Base-by-base conservation (phyloP, 257 asterid species). In the Rubia yunnanensis region DNA sequence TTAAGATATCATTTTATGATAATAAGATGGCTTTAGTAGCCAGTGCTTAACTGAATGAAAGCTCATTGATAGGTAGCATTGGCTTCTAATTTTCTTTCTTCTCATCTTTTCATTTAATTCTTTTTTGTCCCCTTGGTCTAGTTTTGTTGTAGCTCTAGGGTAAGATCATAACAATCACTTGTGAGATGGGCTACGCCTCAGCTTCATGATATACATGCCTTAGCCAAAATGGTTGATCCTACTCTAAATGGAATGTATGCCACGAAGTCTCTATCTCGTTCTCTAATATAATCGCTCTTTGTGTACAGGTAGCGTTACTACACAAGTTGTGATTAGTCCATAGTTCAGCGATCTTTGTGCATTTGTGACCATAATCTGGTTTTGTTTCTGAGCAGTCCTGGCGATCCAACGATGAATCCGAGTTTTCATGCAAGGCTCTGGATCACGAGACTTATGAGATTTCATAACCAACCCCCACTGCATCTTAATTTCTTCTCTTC, bases 161-260 rank as follows among this genome's bases (percentile, higher is more conserved):
- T 48, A 73, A 84, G 99, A 81, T 81, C 90, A 24, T 97, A 94
- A 69, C 99, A 90, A 70, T 94, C 99, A 7, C 95, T 94, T 32
- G 99, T 94, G 60, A 82, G 97, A 77, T 94, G 99, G 99, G 95
- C 97, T 52, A 86, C 95, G 66, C 96, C 99, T 65, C 99, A 94
- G 68, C 96, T 90, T 74, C 98, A 94, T 64, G 99, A 94, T 71
- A 94, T 94, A 30, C 98, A 94, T 70, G 96, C 98, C 79, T 81
- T 94, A 36, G 87, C 99, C 1, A 89, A 84, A 85, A 94, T 94
- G 99, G 99, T 94, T 34, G 99, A 94, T 77, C 92, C 94, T 22
- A 50, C 81, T 73, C 83, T 94, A 36, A 82, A 90, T 70, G 99
- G 97, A 80, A 88, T 90, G 97, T 94, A 94, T 65, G 96, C 99